A percentile compares a stretch with the other conserved stretches of the same genome.
phyloP scores from a whole-genome alignment of 169 alveolate genomes.

The Eimeria necatrix region DNA sequence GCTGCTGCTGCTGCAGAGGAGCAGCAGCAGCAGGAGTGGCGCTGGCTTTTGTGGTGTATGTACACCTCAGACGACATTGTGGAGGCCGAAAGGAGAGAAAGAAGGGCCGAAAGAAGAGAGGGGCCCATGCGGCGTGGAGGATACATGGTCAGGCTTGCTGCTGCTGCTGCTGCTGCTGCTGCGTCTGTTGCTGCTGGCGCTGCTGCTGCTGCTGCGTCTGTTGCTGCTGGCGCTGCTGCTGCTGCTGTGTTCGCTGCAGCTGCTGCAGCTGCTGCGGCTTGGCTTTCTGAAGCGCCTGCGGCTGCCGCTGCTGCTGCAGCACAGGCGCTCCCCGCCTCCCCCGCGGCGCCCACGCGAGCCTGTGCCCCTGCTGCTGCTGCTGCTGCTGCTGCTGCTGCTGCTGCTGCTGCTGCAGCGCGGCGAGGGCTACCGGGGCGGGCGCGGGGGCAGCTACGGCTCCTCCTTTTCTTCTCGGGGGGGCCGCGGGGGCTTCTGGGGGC shows the following conservation, averaged over 20 bases:
- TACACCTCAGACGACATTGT: constrained; percentile 23
- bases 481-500: not conserved
- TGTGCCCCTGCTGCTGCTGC: not conserved
- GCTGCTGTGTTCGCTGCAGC: not conserved
- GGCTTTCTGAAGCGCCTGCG: not conserved
- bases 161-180: not conserved
- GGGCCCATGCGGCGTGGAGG: constrained; percentile 16
- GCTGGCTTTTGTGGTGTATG: not conserved
- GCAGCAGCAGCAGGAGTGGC: not conserved
- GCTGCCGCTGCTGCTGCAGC: constrained; percentile 6
- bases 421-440: constrained; percentile 24
- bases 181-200: not conserved
- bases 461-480: not conserved
- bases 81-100: constrained; percentile 12
- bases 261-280: not conserved
- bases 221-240: not conserved
- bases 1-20: not conserved
- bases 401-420: constrained; percentile 31
- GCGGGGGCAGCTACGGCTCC: not conserved
- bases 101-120: constrained; percentile 8
- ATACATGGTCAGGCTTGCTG: not conserved
- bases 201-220: not conserved
- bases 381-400: constrained; percentile 1
- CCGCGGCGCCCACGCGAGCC: no score
- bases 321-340: no score